A percentile compares a stretch with the other conserved stretches of the same genome.
Conservation (phyloP, 108 stramenopile genomes). For the Skeletonema costatum region DNA sequence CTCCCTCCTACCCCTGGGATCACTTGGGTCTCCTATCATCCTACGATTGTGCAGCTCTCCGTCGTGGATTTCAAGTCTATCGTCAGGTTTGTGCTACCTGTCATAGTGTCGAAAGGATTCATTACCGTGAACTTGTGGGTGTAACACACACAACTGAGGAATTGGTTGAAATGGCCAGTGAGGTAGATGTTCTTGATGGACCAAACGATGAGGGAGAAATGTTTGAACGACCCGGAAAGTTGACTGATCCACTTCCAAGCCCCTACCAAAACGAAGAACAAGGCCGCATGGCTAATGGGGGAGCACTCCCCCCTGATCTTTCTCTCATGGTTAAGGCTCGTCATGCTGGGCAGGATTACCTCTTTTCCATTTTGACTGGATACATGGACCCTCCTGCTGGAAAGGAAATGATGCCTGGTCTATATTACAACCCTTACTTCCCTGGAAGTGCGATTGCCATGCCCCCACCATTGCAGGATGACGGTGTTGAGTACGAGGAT, state of each 20-base stretch:
- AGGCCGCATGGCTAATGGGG: constrained; percentile 96
- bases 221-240: constrained; percentile 99
- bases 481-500: constrained; percentile 96
- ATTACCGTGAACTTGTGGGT: constrained; percentile 97
- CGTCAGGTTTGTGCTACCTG: constrained; percentile 98
- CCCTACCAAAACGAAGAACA: constrained; percentile 97
- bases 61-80: constrained; percentile 99
- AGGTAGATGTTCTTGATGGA: constrained; percentile 95
- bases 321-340: constrained; percentile 98
- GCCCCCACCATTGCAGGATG: constrained; percentile 97
- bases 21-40: constrained; percentile 81
- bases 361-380: constrained; percentile 95
- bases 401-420: constrained; percentile 94
- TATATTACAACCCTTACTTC: constrained; percentile 97
- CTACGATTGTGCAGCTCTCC: constrained; percentile 90
- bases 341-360: constrained; percentile 95
- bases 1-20: constrained; percentile 76
- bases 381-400: constrained; percentile 96
- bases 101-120: constrained; percentile 90
- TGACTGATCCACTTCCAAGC: constrained; percentile 88
- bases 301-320: constrained; percentile 98
- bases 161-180: constrained; percentile 88
- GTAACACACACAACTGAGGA: constrained; percentile 95
- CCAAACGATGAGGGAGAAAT: constrained; percentile 98
- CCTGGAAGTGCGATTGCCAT: constrained; percentile 98